A percentile compares a stretch with the other conserved stretches of the same genome.
Evolutionary conservation across 768 basidiomycete species (phyloP).

Genomic region (Phaeotremella skinneri): DNA sequence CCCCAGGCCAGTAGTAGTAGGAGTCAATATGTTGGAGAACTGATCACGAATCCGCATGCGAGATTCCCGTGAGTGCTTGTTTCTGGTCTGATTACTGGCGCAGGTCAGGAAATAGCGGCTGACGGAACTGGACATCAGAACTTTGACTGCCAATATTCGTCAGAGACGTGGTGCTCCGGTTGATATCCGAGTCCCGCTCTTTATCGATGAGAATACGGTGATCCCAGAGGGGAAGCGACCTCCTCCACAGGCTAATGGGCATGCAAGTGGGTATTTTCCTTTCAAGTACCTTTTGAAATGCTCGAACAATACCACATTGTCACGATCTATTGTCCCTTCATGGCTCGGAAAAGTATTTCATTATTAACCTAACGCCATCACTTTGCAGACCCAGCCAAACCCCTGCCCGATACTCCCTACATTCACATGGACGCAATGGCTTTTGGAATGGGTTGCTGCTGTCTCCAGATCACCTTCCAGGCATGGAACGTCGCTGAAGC

Average conservation of each 20-base stretch:
- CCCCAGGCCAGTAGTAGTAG: constrained; percentile 72
- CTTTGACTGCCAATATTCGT: constrained; percentile 95
- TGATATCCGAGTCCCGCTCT: constrained; percentile 90
- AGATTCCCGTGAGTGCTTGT: constrained; percentile 82
- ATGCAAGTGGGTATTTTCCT: constrained; percentile 61
- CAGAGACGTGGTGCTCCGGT: constrained; percentile 87
- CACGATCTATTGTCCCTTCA: no score
- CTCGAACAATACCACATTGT: no score
- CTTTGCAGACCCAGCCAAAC: constrained; percentile 19
- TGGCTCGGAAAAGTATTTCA: no score
- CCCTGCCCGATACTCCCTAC: constrained; percentile 55
- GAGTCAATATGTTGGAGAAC: constrained; percentile 89
- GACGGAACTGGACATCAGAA: constrained; percentile 57
- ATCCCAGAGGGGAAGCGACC: constrained; percentile 25
- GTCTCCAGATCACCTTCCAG: constrained; percentile 96
- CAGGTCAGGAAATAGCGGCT: neutral
- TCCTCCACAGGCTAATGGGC: constrained; percentile 66
- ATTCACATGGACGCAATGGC: constrained; percentile 99
- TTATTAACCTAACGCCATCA: neutral
- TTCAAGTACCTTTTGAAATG: no score
- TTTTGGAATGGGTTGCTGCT: constrained; percentile 99
- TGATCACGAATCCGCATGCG: constrained; percentile 94
- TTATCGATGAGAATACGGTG: constrained; percentile 73
- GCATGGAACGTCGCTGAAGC: constrained; percentile 92
- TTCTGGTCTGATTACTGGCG: constrained; percentile 3